Evolutionary conservation across 768 basidiomycete genomes (phyloP), one percentile per base, ranked within the genome.

Genomic region (Crepidotus variabilis): DNA sequence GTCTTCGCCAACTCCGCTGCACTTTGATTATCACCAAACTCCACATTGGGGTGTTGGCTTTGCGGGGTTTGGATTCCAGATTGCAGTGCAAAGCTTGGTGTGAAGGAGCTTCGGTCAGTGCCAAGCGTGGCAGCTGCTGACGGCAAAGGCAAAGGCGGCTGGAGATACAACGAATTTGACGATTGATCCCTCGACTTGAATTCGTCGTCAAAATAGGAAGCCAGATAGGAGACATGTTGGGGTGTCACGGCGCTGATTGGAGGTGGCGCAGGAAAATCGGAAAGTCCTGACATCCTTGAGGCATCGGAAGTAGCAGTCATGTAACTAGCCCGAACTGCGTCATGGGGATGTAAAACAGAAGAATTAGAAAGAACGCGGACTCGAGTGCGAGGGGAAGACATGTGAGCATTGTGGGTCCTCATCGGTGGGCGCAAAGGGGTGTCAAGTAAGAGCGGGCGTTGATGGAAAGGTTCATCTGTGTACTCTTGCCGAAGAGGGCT

Each of bases 221-320:
- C 73, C 20, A 82, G 56, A n/a, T 79, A 66, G 7, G 78, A 76
- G 60, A 75, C 67, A 50, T 73, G 74, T 13, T 39, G 53, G 5
- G 62, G 53, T n/a, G 36, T 66, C 66, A 45, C 64, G 61, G 23
- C 69, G 61, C 52, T 48, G 61, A 58, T 50, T 62, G 32, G 47
- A 52, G 88, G 88, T 2, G 88, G 88, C 8, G 69, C 70, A 1
- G 88, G 88, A 65, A 90, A 90, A 62, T 89, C 88, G 3, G 86
- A 88, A 13, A 90, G 76, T 8, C 77, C 76, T 1, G 88, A 89
- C 76, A 90, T 90, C 28, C 78, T 77, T 0, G 88, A 90, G 9
- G 72, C 59, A 4, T 71, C 74, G 0, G 86, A 86, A 1, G 76
- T 78, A 16, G 39, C 18, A 32, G 88, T 90, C 75, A 84, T 72